Conservation (phyloP, 2,329 filamentous ascomycete species). For the Aspergillus pseudonomiae region DNA sequence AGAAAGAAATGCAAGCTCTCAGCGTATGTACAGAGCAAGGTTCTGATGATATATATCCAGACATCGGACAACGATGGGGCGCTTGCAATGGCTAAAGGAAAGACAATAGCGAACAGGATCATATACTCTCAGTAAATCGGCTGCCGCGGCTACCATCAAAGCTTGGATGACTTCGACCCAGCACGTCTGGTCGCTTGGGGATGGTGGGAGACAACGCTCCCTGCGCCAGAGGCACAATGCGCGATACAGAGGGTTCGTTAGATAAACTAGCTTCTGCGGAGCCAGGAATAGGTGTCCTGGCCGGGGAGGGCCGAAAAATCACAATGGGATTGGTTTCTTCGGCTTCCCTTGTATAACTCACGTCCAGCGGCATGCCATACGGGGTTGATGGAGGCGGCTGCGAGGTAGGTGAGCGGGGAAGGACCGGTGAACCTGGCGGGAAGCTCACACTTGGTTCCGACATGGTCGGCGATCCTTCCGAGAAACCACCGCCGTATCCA, state of each 20-base stretch:
- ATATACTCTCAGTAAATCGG: slow-evolving; percentile 46
- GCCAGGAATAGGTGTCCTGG: slow-evolving; percentile 46
- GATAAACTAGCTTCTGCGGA: slow-evolving; percentile 32
- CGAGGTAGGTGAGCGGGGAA: slow-evolving; percentile 24
- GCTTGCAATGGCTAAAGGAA: slow-evolving; percentile 11
- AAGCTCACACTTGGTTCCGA: slow-evolving; percentile 28
- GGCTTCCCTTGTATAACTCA: slow-evolving; percentile 34
- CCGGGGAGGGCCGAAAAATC: slow-evolving; percentile 47
- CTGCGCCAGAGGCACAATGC: slow-evolving; percentile 29
- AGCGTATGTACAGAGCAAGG: slow-evolving; percentile 19
- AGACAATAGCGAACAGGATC: slow-evolving; percentile 16
- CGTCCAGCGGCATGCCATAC: slow-evolving; percentile 35
- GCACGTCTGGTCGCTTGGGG: slow-evolving; percentile 38
- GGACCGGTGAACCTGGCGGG: slow-evolving; percentile 28
- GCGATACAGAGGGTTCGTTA: slow-evolving; percentile 28
- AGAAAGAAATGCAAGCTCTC: slow-evolving; percentile 2
- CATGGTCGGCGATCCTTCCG: slow-evolving; percentile 34
- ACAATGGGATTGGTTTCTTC: slow-evolving; percentile 33
- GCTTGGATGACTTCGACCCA: slow-evolving; percentile 47
- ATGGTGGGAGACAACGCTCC: slow-evolving; percentile 30
- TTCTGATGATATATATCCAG: slow-evolving; percentile 22
- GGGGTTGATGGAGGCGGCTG: slow-evolving; percentile 34
- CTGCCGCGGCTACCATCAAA: slow-evolving; percentile 50
- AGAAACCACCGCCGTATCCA: slow-evolving; percentile 45
- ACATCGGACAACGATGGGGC: not conserved